Conservation (phyloP, 768 basidiomycete species). For the Pisolithus microcarpus region DNA sequence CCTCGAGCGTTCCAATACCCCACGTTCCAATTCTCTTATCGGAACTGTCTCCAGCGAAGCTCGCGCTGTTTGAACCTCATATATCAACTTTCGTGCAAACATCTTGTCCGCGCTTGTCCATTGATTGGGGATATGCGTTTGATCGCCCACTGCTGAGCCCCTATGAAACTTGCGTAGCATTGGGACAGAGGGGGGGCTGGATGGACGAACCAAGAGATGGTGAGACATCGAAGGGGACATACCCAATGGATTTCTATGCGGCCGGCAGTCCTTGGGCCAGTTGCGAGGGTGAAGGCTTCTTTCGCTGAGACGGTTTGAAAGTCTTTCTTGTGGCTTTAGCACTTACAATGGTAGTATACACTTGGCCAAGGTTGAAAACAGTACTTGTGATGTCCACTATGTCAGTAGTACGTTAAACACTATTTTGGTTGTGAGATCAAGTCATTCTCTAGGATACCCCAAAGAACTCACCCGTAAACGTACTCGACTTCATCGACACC, state of each 20-base stretch:
- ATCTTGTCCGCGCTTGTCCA: slow-evolving; percentile 90
- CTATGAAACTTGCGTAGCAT: slow-evolving; percentile 85
- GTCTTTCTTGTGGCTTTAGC: not conserved
- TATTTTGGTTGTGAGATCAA: slow-evolving; percentile 10
- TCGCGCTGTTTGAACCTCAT: slow-evolving; percentile 73
- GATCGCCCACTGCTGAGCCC: slow-evolving; percentile 81
- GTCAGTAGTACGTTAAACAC: slow-evolving; percentile 12
- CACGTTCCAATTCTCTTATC: slow-evolving; percentile 89
- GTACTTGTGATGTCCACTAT: too few species aligned
- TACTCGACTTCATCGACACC: slow-evolving; percentile 90
- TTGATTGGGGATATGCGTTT: slow-evolving; percentile 99
- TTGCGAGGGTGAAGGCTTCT: slow-evolving; percentile 50
- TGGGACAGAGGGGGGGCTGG: slow-evolving; percentile 65
- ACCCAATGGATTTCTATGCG: slow-evolving; percentile 97
- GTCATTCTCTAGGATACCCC: not conserved
- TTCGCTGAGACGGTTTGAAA: slow-evolving; percentile 23
- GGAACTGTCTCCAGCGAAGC: slow-evolving; percentile 93
- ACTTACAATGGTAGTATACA: not conserved
- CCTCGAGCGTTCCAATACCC: slow-evolving; percentile 51
- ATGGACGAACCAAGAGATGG: slow-evolving; percentile 31
- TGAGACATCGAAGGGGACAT: slow-evolving; percentile 31
- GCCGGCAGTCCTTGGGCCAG: slow-evolving; percentile 74
- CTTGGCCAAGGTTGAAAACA: too few species aligned
- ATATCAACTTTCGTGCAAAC: slow-evolving; percentile 93
- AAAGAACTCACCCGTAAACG: slow-evolving; percentile 63